These are phyloP conservation scores for Phytophthora lateralis DNA, from an alignment of 352 stramenopile genomes.

Conservation along the genomic window DNA sequence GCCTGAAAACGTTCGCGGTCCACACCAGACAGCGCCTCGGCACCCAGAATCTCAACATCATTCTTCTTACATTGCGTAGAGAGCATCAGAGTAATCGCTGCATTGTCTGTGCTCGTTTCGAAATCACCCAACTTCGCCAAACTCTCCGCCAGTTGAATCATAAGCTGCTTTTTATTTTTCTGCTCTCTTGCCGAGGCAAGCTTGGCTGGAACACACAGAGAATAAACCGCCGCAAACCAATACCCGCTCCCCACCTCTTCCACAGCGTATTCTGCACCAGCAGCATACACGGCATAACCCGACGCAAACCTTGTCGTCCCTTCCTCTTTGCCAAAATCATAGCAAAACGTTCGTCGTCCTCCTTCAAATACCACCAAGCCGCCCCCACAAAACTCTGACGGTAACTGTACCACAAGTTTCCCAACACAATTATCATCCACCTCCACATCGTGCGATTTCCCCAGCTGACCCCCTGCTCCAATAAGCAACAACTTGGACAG, in stretches of 20 bases:
- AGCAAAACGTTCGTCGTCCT: background rate
- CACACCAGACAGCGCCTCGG: constrained; percentile 2
- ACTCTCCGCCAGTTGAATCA: constrained; percentile 1
- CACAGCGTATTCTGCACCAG: constrained; percentile 1
- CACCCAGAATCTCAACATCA: constrained; percentile 3
- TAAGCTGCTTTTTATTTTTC: no score
- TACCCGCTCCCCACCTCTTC: constrained; percentile 15
- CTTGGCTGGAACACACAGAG: constrained; percentile 13
- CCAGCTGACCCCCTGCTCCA: constrained; percentile 5
- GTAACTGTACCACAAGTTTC: constrained; percentile 4
- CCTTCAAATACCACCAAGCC: constrained; percentile 9
- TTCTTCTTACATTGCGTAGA: constrained; percentile 1
- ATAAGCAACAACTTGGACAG: constrained; percentile 16
- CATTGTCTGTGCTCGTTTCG: no score
- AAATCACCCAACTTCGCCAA: constrained; percentile 2
- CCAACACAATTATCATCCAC: background rate
- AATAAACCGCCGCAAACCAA: constrained; percentile 12
- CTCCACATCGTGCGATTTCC: constrained; percentile 3
- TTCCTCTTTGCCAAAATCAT: constrained; percentile 14
- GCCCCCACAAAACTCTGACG: constrained; percentile 11
- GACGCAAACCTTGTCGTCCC: constrained; percentile 9
- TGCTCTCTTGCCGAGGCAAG: background rate
- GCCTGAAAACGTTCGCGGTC: constrained; percentile 9
- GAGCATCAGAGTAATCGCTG: constrained; percentile 10
- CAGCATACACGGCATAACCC: constrained; percentile 15